A percentile compares a stretch with the other conserved stretches of the same genome.
These are phyloP conservation scores for Sporothrix inflata DNA, from an alignment of 2,329 filamentous ascomycete species.

Conservation along the genomic window DNA sequence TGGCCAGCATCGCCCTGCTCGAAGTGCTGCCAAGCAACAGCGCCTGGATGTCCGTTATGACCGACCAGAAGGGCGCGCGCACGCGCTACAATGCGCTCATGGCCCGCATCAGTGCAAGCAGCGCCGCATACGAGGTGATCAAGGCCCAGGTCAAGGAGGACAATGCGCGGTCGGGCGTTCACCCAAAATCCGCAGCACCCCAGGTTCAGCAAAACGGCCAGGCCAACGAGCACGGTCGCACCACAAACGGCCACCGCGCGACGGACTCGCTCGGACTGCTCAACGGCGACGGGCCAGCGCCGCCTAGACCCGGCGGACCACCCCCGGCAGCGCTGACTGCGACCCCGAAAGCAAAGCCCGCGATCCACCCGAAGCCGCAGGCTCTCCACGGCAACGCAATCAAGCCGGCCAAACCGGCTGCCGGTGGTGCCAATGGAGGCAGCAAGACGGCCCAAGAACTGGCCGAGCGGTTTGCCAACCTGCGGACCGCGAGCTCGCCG, in stretches of 20 bases:
- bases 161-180: constrained; percentile 64
- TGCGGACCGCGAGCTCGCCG: constrained; percentile 46
- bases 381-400: constrained; percentile 66
- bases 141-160: constrained; percentile 65
- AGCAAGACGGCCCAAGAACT: constrained; percentile 53
- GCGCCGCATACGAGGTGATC: constrained; percentile 58
- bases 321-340: not conserved
- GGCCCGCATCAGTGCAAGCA: constrained; percentile 53
- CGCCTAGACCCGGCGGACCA: not conserved
- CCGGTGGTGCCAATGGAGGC: constrained; percentile 36
- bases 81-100: constrained; percentile 56
- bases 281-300: not conserved
- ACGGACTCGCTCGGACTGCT: constrained; percentile 15
- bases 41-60: constrained; percentile 69
- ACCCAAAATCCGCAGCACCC: constrained; percentile 43
- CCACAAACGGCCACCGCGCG: constrained; percentile 28
- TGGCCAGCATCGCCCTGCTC: constrained; percentile 76
- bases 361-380: constrained; percentile 68
- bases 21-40: constrained; percentile 76
- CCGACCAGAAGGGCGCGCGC: constrained; percentile 53
- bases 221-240: not conserved
- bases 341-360: constrained; percentile 46
- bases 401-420: constrained; percentile 40
- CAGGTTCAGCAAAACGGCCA: not conserved
- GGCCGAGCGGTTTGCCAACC: constrained; percentile 59